Base-by-base conservation (phyloP, 2,329 filamentous ascomycete species). In the Dryadomyces sulphureus region DNA sequence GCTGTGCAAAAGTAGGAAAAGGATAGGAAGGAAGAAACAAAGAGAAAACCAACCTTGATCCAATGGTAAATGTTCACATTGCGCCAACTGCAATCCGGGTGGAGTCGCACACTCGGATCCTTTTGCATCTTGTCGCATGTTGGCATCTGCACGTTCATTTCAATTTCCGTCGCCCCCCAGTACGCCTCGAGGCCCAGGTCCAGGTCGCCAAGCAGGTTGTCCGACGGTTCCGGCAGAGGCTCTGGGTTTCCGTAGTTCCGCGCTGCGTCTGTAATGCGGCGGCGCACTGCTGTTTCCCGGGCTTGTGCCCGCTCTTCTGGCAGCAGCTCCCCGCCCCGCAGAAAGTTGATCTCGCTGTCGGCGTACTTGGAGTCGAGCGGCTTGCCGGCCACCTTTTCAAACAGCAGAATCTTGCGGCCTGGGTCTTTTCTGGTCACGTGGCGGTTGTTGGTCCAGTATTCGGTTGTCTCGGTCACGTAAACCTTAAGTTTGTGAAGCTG, bases 51-150 rank as follows among this genome's bases (percentile, higher is more conserved):
- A 66, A 87, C 86, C 76, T 94, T 94, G 62, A 95, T 94, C 88
- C 88, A 94, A 60, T 95, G 89, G 59, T 86, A 87, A 45, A 95
- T 88, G 56, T 92, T 86, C 45, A 94, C 90, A 52, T 93, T 93
- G 57, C 87, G 84, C 70, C 90, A 94, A 48, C 87, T 94, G 46
- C 87, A 94, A 59, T 94, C 88, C 45, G 90, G 90, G 59, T 94
- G 83, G 49, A 95, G 65, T 49, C 77, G 74, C 34, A 75, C 47
- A 8, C 62, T 61, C 59, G 72, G 73, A 56, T 89, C 81, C 55
- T 81, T 83, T 20, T 83, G 77, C 81, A 93, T 89, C 57, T 81
- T 81, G 54, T 85, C 78, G 58, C 89, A 95, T 32, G 85, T 94
- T 11, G 89, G 89, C 42, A 95, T 72, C 64, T 94, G 87, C 9